Percentiles rank a stretch among this genome's conserved stretches.
Evolutionary conservation across 148 eudicot species (phyloP).

Genomic region (Hydrangea macrophylla): DNA sequence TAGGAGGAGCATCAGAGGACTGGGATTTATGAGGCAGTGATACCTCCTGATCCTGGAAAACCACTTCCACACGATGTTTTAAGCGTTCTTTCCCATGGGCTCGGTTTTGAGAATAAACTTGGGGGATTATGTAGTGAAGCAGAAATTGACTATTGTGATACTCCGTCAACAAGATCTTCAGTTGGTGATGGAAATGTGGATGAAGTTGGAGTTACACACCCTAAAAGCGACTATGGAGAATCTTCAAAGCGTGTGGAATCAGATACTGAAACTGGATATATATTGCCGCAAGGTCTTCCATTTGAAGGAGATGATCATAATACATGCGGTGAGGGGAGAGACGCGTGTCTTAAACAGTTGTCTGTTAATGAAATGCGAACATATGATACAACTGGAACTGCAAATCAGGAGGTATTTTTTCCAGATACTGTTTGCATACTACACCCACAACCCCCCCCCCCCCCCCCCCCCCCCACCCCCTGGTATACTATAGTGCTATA

Average conservation of each 20-base stretch:
- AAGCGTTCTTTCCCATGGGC: slow-evolving; percentile 45
- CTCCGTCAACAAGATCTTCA: slow-evolving; percentile 25
- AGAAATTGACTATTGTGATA: slow-evolving; percentile 21
- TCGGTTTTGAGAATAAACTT: slow-evolving; percentile 49
- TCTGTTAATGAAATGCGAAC: slow-evolving; percentile 19
- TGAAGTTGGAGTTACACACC: slow-evolving; percentile 19
- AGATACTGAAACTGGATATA: slow-evolving; percentile 15
- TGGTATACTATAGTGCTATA: too few relatives aligned
- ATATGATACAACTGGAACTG: slow-evolving; percentile 19
- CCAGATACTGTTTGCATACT: background rate
- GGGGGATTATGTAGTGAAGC: slow-evolving; percentile 38
- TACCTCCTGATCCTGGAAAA: slow-evolving; percentile 53
- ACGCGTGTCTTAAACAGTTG: slow-evolving; percentile 5
- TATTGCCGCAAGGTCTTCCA: slow-evolving; percentile 21
- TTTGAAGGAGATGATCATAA: slow-evolving; percentile 14
- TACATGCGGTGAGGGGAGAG: slow-evolving; percentile 13
- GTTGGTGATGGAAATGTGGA: slow-evolving; percentile 27
- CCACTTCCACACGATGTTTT: slow-evolving; percentile 68
- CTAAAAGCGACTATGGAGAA: slow-evolving; percentile 11
- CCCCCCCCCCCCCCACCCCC: too few relatives aligned
- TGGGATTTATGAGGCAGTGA: slow-evolving; percentile 50
- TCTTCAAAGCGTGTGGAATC: slow-evolving; percentile 23
- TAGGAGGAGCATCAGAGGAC: slow-evolving; percentile 83
- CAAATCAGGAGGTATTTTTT: slow-evolving; percentile 45
- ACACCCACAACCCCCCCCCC: too few relatives aligned